These are phyloP conservation scores for Tephrocybe sp. DNA, from an alignment of 768 basidiomycete genomes.

Conservation along the genomic window DNA sequence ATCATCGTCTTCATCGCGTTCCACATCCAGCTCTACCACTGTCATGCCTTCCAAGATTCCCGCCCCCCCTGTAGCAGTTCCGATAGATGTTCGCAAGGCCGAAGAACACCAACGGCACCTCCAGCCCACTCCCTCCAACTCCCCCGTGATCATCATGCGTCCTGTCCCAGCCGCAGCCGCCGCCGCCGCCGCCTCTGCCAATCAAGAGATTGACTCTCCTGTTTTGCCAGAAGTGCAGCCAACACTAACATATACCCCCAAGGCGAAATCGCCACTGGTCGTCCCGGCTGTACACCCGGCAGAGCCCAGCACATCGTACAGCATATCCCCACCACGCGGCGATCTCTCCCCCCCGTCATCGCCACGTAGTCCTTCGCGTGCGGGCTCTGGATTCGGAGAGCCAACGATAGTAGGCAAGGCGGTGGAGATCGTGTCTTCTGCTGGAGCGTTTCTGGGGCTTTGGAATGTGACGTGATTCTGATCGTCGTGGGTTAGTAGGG, in stretches of 20 bases:
- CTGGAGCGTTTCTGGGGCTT: slow-evolving; percentile 72
- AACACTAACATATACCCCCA: slow-evolving; percentile 20
- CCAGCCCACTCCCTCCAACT: slow-evolving; percentile 64
- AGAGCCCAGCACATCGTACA: slow-evolving; percentile 36
- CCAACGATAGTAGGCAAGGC: slow-evolving; percentile 49
- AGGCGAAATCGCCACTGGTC: slow-evolving; percentile 28
- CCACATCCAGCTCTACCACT: slow-evolving; percentile 26
- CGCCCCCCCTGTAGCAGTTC: neutral
- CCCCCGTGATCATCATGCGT: slow-evolving; percentile 43
- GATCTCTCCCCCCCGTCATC: slow-evolving; percentile 16
- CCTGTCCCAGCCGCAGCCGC: slow-evolving; percentile 23
- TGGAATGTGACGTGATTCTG: slow-evolving; percentile 30
- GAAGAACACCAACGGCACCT: slow-evolving; percentile 27
- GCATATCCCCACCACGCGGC: slow-evolving; percentile 22
- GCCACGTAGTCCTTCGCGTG: slow-evolving; percentile 16
- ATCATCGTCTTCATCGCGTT: slow-evolving; percentile 23
- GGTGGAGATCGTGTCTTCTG: slow-evolving; percentile 78
- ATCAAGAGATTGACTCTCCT: slow-evolving; percentile 6
- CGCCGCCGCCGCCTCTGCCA: slow-evolving; percentile 6
- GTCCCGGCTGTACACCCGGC: slow-evolving; percentile 30
- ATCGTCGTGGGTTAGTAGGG: no score
- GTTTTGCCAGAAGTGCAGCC: slow-evolving; percentile 11
- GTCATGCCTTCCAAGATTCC: slow-evolving; percentile 14
- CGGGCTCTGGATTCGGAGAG: no score
- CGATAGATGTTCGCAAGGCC: slow-evolving; percentile 13